A percentile compares a stretch with the other conserved stretches of the same genome.
phyloP scores from a whole-genome alignment of 441 rosid species.

The Arabidopsis hybrid region DNA sequence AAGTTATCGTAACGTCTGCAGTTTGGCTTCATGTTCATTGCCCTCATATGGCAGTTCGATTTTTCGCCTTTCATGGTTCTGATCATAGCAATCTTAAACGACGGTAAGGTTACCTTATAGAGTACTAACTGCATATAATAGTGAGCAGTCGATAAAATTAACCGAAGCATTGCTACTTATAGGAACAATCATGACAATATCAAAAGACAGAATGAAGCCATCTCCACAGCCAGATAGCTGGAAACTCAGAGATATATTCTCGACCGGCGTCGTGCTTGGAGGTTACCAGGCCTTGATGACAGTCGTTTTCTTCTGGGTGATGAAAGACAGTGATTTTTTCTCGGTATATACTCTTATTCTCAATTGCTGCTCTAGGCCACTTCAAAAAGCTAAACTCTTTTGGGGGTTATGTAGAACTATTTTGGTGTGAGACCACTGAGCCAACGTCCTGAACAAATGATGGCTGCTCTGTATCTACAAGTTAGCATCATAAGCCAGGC shows the following conservation, averaged over 20 bases:
- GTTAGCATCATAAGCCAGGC: conserved; percentile 93
- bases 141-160: not conserved
- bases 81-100: conserved; percentile 85
- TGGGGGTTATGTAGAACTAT: conserved; percentile 51
- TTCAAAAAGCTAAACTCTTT: conserved; percentile 16
- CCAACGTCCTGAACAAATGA: conserved; percentile 54
- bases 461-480: conserved; percentile 88
- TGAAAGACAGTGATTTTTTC: conserved; percentile 75
- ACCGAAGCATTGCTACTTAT: conserved; percentile 1
- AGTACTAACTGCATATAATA: conserved; percentile 17
- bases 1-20: conserved; percentile 43
- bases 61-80: conserved; percentile 91
- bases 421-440: conserved; percentile 67
- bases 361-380: conserved; percentile 22
- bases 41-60: conserved; percentile 88
- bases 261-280: conserved; percentile 86
- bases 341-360: conserved; percentile 51
- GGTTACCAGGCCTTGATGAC: conserved; percentile 90
- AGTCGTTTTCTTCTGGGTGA: conserved; percentile 79
- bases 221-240: conserved; percentile 93
- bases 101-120: conserved; percentile 59
- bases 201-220: conserved; percentile 88
- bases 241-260: conserved; percentile 84
- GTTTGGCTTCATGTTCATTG: conserved; percentile 94
- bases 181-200: conserved; percentile 97